Percentiles rank a stretch among this genome's conserved stretches.
These are phyloP conservation scores for Auriscalpium orientale DNA, from an alignment of 768 basidiomycete genomes.

Conservation along the genomic window DNA sequence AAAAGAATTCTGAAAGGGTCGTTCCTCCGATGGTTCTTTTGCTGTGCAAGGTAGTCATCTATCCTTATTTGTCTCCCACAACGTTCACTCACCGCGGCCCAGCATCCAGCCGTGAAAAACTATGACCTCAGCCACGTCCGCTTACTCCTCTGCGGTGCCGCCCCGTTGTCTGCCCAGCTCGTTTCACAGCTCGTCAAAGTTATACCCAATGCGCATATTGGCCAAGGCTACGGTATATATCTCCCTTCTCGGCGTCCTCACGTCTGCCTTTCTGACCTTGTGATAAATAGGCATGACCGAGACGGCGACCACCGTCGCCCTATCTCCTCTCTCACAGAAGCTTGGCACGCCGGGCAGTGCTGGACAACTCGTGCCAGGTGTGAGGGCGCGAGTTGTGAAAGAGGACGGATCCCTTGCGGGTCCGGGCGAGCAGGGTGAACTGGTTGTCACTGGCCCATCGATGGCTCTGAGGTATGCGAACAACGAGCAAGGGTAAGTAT, in stretches of 20 bases:
- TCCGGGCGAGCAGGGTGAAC: constrained; percentile 51
- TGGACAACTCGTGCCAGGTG: constrained; percentile 42
- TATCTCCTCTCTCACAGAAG: constrained; percentile 40
- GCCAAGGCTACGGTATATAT: constrained; percentile 48
- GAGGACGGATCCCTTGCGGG: constrained; percentile 44
- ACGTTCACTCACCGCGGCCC: background rate
- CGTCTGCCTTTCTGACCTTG: background rate
- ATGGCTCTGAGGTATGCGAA: constrained; percentile 40
- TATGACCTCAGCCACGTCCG: constrained; percentile 23
- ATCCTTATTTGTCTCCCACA: background rate
- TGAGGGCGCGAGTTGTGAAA: constrained; percentile 44
- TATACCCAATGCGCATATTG: constrained; percentile 47
- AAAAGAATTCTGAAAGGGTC: constrained; percentile 6
- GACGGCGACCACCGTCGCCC: constrained; percentile 42
- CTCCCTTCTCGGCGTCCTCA: background rate
- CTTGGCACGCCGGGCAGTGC: constrained; percentile 45
- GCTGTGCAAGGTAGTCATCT: constrained; percentile 21
- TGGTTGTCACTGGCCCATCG: constrained; percentile 37
- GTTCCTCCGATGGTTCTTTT: constrained; percentile 26
- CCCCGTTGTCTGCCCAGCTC: constrained; percentile 28
- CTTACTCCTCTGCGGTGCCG: constrained; percentile 26
- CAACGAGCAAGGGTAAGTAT: constrained; percentile 50
- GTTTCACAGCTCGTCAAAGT: constrained; percentile 36
- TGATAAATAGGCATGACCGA: constrained; percentile 57
- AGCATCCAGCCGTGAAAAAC: constrained; percentile 24